Base-by-base conservation (phyloP, 441 rosid genomes). In the Croton laevigatus region DNA sequence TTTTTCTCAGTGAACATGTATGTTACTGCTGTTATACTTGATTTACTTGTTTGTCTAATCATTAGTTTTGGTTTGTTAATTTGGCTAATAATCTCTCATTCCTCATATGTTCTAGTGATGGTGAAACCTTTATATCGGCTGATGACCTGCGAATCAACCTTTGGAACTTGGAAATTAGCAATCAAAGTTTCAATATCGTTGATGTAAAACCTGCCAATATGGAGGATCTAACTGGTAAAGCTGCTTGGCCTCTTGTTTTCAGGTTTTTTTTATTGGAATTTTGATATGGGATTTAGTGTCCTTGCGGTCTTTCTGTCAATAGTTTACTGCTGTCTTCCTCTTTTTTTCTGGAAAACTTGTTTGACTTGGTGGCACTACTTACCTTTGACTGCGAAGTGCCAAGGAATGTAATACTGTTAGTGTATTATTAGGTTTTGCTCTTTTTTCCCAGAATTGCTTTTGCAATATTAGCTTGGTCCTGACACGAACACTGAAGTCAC, bases 151-250 rank as follows among this genome's bases (percentile, higher is more conserved):
- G 98, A 64, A 87, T 94, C 77, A 94, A 94, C 84, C 95, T 91
- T 59, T 94, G 98, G 98, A 94, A 91, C 88, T 76, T 94, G 88
- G 98, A 89, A 82, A 87, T 94, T 76, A 90, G 97, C 87, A 94
- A 85, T 76, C 97, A 94, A 65, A 94, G 98, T 82, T 94, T 94
- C 75, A 95, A 91, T 73, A 95, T 95, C 62, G 93, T 95, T 53
- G 99, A 95, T 81, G 95, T 95, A 70, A 92, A 94, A 78, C 99
- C 99, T 66, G 83, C 93, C 46, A 94, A 92, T 80, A 94, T 94
- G 97, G 99, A 94, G 85, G 98, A 94, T 82, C 87, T 94, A 73
- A 94, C 98, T 61, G 98, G 99, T 91, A 76, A 77, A 80, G 60
- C 59, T 66, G 17, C 53, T 71, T 45, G 34, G 6, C 22, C 68